phyloP scores from a whole-genome alignment of 495 filamentous ascomycete species.

The Hypomontagnella submonticulosa region DNA sequence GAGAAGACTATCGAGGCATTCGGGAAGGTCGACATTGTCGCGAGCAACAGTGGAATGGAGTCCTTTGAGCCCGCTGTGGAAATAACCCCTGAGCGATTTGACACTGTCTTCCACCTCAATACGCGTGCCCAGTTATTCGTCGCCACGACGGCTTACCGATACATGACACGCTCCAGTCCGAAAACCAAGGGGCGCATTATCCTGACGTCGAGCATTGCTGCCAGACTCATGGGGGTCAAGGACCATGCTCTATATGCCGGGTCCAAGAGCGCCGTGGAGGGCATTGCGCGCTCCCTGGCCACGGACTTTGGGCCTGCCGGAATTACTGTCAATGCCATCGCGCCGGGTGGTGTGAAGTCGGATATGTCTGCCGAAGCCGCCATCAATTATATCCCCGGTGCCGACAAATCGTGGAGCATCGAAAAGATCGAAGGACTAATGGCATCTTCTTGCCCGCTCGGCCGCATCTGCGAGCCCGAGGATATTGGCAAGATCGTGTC shows the following conservation, averaged over 20 bases:
- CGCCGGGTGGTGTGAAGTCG: slow-evolving; percentile 18
- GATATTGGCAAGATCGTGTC: slow-evolving; percentile 20
- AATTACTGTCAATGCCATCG: slow-evolving; percentile 24
- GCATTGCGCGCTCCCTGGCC: slow-evolving; percentile 21
- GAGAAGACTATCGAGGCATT: slow-evolving; percentile 17
- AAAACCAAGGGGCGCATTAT: slow-evolving; percentile 7
- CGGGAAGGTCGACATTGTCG: slow-evolving; percentile 19
- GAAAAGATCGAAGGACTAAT: slow-evolving; percentile 12
- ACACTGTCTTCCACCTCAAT: slow-evolving; percentile 24
- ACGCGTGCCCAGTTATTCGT: slow-evolving; percentile 22
- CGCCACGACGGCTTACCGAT: slow-evolving; percentile 8
- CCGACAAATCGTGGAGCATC: slow-evolving; percentile 14
- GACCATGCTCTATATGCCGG: slow-evolving; percentile 24
- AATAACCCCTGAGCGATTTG: slow-evolving; percentile 19
- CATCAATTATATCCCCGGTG: slow-evolving; percentile 21
- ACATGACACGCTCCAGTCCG: slow-evolving; percentile 8
- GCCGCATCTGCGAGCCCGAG: slow-evolving; percentile 1
- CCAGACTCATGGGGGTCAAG: slow-evolving; percentile 11
- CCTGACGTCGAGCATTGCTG: slow-evolving; percentile 25
- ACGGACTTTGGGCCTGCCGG: slow-evolving; percentile 17
- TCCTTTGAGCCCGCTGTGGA: slow-evolving; percentile 23
- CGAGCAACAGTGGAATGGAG: slow-evolving; percentile 25
- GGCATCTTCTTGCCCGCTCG: slow-evolving; percentile 8
- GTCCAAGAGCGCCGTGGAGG: slow-evolving; percentile 18
- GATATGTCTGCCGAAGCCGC: slow-evolving; percentile 25